Conservation (phyloP, 129 eudicot species). For the Ambrosia artemisiifolia region DNA sequence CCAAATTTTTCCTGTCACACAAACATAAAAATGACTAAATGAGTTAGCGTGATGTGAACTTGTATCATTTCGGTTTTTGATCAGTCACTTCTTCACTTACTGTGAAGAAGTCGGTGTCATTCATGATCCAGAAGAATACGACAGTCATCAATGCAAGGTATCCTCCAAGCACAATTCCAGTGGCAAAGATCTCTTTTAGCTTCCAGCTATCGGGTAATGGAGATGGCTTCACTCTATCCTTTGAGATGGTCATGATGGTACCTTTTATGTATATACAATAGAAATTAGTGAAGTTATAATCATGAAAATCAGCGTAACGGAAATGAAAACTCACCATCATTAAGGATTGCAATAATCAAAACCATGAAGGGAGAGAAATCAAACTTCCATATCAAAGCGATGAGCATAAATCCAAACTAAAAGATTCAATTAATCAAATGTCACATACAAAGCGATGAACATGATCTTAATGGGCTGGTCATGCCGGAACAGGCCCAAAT, state of each 20-base stretch:
- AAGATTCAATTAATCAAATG: background rate
- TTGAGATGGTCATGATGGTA: slow-evolving; percentile 96
- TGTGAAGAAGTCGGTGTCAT: slow-evolving; percentile 69
- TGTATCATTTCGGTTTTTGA: background rate
- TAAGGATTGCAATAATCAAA: slow-evolving; percentile 91
- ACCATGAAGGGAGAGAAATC: slow-evolving; percentile 99
- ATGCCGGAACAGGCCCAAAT: background rate
- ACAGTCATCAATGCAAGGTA: slow-evolving; percentile 94
- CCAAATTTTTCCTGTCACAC: slow-evolving; percentile 57
- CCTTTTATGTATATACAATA: slow-evolving; percentile 35
- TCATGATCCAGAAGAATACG: slow-evolving; percentile 91
- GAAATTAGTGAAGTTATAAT: background rate
- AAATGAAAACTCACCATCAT: slow-evolving; percentile 62
- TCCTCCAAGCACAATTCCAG: slow-evolving; percentile 91
- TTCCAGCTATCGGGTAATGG: slow-evolving; percentile 99
- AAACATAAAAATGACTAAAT: background rate
- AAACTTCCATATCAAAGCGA: slow-evolving; percentile 90
- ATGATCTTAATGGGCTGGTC: background rate
- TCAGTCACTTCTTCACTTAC: slow-evolving; percentile 35
- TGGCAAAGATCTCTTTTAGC: slow-evolving; percentile 89
- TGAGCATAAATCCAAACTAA: slow-evolving; percentile 91
- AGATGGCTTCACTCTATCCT: slow-evolving; percentile 97
- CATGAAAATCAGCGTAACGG: background rate
- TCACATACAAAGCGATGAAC: too few relatives aligned
- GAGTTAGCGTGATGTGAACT: background rate